Conservation (phyloP, 306 rosid species). For the Malus sieversii region DNA sequence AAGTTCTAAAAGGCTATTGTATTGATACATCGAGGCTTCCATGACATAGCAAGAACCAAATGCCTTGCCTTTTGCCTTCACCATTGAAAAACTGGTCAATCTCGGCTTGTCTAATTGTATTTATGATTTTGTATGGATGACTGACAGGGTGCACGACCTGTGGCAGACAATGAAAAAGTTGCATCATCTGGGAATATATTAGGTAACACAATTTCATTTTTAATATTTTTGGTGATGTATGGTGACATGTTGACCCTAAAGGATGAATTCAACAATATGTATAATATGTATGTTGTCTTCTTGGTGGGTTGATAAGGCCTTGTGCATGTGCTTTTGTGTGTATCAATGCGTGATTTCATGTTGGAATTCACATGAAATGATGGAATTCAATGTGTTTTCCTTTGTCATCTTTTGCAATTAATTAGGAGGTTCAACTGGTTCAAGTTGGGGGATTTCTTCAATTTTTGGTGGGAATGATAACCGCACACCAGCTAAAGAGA, state of each 20-base stretch:
- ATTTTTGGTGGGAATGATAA: slow-evolving; percentile 80
- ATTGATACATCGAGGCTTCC: not conserved
- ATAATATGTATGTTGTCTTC: not conserved
- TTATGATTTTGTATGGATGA: slow-evolving; percentile 15
- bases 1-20: not conserved
- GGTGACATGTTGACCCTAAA: not conserved
- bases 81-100: not conserved
- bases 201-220: not conserved
- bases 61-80: not conserved
- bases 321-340: not conserved
- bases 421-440: slow-evolving; percentile 53
- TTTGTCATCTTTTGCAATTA: slow-evolving; percentile 10
- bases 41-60: not conserved
- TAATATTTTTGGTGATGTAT: slow-evolving; percentile 1
- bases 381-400: not conserved
- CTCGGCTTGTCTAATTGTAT: slow-evolving; percentile 3
- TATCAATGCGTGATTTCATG: not conserved
- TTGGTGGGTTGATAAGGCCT: not conserved
- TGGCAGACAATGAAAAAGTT: slow-evolving; percentile 59
- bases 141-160: slow-evolving; percentile 62
- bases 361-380: not conserved
- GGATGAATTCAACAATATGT: not conserved
- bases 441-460: slow-evolving; percentile 90
- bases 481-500: slow-evolving; percentile 55
- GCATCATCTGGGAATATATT: slow-evolving; percentile 55